Evolutionary conservation across 306 rosid species (phyloP).

Genomic region (Astragalus membranaceus): DNA sequence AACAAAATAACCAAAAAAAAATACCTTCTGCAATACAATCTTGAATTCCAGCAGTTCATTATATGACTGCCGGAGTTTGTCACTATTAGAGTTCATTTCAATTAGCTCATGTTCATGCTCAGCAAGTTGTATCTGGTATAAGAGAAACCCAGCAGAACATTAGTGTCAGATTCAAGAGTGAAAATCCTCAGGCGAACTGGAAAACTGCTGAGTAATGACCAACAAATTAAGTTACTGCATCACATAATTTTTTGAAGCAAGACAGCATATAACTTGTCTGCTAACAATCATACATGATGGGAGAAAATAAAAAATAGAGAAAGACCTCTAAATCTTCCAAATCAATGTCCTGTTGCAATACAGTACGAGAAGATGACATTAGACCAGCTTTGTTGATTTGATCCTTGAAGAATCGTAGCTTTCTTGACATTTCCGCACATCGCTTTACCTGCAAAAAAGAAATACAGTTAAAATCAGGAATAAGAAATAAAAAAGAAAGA

Average conservation of each 20-base stretch:
- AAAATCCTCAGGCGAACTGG: conserved; percentile 6
- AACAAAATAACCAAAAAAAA: conserved; percentile 6
- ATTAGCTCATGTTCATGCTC: conserved; percentile 94
- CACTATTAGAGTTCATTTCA: conserved; percentile 89
- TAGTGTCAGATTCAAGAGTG: conserved; percentile 27
- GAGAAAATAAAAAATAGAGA: conserved; percentile 21
- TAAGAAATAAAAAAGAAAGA: not conserved
- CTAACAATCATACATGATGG: conserved; percentile 6
- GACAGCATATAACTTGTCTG: conserved; percentile 19
- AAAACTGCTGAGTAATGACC: not conserved
- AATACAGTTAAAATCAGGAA: conserved; percentile 16
- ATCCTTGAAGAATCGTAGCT: conserved; percentile 85
- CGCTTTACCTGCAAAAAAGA: conserved; percentile 74
- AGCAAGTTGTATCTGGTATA: conserved; percentile 73
- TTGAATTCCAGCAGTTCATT: conserved; percentile 96
- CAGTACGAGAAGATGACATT: conserved; percentile 47
- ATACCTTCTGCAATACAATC: conserved; percentile 92
- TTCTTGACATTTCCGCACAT: conserved; percentile 98
- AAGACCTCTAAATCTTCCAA: conserved; percentile 88
- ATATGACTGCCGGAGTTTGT: conserved; percentile 80
- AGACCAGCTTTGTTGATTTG: conserved; percentile 85
- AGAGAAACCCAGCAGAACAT: conserved; percentile 12
- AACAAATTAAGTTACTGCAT: conserved; percentile 12
- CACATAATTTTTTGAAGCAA: conserved; percentile 5
- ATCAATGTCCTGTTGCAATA: conserved; percentile 64